Percentiles rank a stretch among this genome's conserved stretches.
These are phyloP conservation scores for Penicillium robsamsonii DNA, from an alignment of 495 filamentous ascomycete genomes.

Conservation along the genomic window DNA sequence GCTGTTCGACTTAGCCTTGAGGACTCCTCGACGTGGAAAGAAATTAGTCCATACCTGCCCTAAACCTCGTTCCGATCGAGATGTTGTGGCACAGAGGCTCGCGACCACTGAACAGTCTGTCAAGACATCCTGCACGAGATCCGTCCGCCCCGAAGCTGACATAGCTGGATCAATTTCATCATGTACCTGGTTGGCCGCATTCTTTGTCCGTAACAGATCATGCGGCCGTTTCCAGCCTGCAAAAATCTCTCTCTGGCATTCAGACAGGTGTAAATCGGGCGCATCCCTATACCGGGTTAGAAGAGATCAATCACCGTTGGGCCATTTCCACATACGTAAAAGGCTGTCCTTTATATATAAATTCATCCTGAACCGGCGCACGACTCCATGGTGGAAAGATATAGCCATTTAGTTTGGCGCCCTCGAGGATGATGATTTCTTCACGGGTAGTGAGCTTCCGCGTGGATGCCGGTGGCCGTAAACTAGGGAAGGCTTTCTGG, in stretches of 20 bases:
- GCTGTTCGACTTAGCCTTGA: conserved; percentile 44
- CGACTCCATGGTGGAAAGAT: conserved; percentile 79
- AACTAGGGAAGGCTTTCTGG: conserved; percentile 17
- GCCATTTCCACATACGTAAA: conserved; percentile 52
- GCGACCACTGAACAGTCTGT: conserved; percentile 97
- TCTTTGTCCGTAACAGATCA: conserved; percentile 44
- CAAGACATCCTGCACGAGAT: conserved; percentile 89
- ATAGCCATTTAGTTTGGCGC: conserved; percentile 74
- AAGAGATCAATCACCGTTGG: not conserved
- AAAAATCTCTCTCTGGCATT: conserved; percentile 67
- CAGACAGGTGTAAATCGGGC: conserved; percentile 65
- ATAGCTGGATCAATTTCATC: conserved; percentile 45
- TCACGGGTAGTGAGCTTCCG: conserved; percentile 69
- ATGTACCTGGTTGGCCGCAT: conserved; percentile 10
- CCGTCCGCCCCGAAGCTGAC: conserved; percentile 53
- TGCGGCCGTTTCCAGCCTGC: conserved; percentile 75
- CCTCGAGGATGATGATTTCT: conserved; percentile 72
- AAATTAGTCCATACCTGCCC: conserved; percentile 44
- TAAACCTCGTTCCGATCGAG: conserved; percentile 61
- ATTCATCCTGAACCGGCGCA: conserved; percentile 54
- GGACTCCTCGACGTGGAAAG: not conserved
- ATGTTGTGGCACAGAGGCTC: conserved; percentile 79
- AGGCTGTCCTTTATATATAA: conserved; percentile 32
- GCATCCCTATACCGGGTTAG: conserved; percentile 59
- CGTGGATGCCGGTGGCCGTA: conserved; percentile 46